A percentile compares a stretch with the other conserved stretches of the same genome.
phyloP scores from a whole-genome alignment of 495 filamentous ascomycete species.

The Niebla homalea region DNA sequence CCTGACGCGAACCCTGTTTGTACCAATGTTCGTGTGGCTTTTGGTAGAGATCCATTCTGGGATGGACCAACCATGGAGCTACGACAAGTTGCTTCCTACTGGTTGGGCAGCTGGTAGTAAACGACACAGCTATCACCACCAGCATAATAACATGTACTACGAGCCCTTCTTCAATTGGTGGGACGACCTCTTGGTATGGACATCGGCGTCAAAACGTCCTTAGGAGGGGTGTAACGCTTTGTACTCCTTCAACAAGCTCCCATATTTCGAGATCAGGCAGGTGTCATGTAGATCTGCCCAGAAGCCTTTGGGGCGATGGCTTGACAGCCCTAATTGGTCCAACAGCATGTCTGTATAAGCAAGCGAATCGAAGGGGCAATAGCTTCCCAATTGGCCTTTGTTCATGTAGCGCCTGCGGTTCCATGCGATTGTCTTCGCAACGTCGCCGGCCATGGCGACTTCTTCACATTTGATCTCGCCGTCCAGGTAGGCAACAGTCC shows the following conservation, averaged over 20 bases:
- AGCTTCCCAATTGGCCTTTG: slow-evolving; percentile 26
- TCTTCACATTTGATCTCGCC: slow-evolving; percentile 16
- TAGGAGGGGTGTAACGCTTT: background rate
- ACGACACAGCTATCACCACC: slow-evolving; percentile 21
- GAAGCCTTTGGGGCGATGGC: slow-evolving; percentile 21
- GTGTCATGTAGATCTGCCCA: slow-evolving; percentile 18
- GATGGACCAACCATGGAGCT: slow-evolving; percentile 21
- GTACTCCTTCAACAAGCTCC: slow-evolving; percentile 20
- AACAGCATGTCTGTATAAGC: slow-evolving; percentile 25
- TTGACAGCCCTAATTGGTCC: slow-evolving; percentile 21
- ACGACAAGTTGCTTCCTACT: slow-evolving; percentile 22
- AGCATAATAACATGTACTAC: slow-evolving; percentile 9
- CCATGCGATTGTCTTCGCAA: slow-evolving; percentile 28
- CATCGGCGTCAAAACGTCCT: background rate
- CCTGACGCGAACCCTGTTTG: slow-evolving; percentile 23
- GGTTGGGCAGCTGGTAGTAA: slow-evolving; percentile 21
- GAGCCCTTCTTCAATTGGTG: slow-evolving; percentile 25
- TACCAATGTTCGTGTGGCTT: slow-evolving; percentile 22
- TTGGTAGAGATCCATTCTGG: slow-evolving; percentile 25
- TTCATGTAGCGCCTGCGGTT: slow-evolving; percentile 27
- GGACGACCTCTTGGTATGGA: slow-evolving; percentile 13
- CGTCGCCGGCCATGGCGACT: slow-evolving; percentile 22
- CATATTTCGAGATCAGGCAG: slow-evolving; percentile 19
- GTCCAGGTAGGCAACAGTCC: slow-evolving; percentile 30
- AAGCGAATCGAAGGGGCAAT: slow-evolving; percentile 27